Base-by-base conservation (phyloP, 208 protist species). In the Trypanosoma cruzi region DNA sequence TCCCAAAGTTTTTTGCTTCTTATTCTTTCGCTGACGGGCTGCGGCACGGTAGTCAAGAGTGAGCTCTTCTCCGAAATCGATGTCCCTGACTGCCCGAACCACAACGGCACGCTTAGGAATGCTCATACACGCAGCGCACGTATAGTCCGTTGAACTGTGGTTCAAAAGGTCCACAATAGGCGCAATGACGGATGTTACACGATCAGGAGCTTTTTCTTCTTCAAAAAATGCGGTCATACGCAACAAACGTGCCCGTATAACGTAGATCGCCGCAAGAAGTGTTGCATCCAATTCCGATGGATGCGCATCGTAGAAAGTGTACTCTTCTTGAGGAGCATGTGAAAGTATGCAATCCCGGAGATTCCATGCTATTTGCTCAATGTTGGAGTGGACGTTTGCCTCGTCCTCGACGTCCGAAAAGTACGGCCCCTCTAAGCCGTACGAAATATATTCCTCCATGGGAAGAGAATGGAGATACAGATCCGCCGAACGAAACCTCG, bases 301-400 rank as follows among this genome's bases (percentile, higher is more conserved):
- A 31, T 84, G 50, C 28, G 64, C 73, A 49, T 93, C 90, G 0
- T 89, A 70, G 6, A 90, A 75, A 34, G 58, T 58, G 76, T 90
- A 96, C 71, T 92, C 82, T 22, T 60, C 64, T 7, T 57, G 59
- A 22, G 66, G 72, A 7, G 86, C 87, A 68, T 88, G 60, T 20
- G 71, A 77, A 22, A 96, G 65, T 11, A 88, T 63, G 40, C 79
- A 78, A 68, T 96, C 90, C 11, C 87, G 76, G 14, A 96, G 65
- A 65, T 89, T 93, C 44, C 50, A 75, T 11, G 85, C 64, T 24
- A 96, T 56, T 56, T 94, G 83, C 72, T 94, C 89, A 28, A 95
- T 59, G 32, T 79, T 86, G 31, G 68, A 50, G 64, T 96, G 91
- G 6, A 77, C 62, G 57, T 72, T 48, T 29, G 55, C 31, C 57